These are phyloP conservation scores for Globisporangium emineosum DNA, from an alignment of 352 stramenopile species.

Conservation along the genomic window DNA sequence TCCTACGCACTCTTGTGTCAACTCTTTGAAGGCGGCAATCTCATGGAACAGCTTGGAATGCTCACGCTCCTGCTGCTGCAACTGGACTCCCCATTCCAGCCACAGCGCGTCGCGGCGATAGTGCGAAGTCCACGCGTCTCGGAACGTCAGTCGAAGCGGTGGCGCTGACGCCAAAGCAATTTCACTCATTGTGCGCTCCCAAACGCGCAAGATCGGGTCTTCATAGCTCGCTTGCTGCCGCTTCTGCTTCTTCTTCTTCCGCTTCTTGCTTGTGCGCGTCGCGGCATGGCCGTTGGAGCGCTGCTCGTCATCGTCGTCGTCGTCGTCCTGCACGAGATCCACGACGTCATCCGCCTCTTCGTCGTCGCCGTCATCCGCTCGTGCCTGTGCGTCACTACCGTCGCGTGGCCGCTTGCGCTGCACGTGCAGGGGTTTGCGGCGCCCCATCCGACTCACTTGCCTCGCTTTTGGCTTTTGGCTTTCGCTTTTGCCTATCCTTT, in stretches of 20 bases:
- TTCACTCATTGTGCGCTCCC: background rate
- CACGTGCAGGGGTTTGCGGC: conserved; percentile 31
- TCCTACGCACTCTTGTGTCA: background rate
- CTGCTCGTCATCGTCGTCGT: background rate
- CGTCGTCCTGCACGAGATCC: background rate
- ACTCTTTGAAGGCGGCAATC: conserved; percentile 1
- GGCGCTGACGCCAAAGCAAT: background rate
- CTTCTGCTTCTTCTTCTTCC: conserved; percentile 8
- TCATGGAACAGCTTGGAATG: background rate
- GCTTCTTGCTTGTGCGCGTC: background rate
- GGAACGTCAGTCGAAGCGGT: conserved; percentile 17
- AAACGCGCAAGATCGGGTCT: conserved; percentile 10
- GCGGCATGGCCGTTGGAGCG: background rate
- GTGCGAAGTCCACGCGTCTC: conserved; percentile 3
- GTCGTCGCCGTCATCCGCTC: background rate
- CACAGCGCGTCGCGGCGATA: conserved; percentile 14
- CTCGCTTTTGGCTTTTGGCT: background rate
- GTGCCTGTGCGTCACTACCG: too few species aligned
- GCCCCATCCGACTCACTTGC: conserved; percentile 21
- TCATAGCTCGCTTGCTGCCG: background rate
- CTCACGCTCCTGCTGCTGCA: background rate
- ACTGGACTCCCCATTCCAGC: conserved; percentile 3
- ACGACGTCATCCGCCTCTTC: background rate
- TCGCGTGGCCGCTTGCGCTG: conserved; percentile 20
- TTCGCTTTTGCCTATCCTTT: background rate